Conservation (phyloP, 305 asterid genomes). For the Coffea humblotiana region DNA sequence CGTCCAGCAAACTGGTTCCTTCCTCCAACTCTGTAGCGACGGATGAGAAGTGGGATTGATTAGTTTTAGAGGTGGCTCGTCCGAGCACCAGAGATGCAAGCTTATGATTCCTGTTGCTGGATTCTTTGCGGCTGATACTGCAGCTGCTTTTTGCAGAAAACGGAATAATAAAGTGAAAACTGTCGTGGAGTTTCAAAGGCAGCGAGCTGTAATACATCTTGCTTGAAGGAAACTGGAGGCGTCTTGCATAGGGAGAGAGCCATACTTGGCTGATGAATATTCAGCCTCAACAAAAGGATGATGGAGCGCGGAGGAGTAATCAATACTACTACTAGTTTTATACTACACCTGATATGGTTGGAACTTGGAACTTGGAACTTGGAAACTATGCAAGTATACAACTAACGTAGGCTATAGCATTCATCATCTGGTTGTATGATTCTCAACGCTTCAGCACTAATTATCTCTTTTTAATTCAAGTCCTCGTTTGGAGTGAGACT, state of each 20-base stretch:
- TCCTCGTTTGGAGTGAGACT: not conserved
- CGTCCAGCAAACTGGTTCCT: slow-evolving; percentile 9
- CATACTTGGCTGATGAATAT: slow-evolving; percentile 11
- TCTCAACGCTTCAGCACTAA: not conserved
- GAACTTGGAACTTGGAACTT: no score
- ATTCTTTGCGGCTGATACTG: not conserved
- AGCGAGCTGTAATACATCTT: not conserved
- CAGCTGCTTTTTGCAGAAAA: not conserved
- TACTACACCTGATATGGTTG: no score
- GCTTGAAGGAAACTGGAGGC: slow-evolving; percentile 8
- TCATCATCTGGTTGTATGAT: not conserved
- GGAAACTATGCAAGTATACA: not conserved
- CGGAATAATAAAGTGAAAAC: not conserved
- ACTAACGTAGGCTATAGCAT: not conserved
- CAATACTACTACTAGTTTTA: no score
- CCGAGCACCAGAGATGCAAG: not conserved
- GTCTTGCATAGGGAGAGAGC: slow-evolving; percentile 24
- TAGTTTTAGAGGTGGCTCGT: slow-evolving; percentile 22
- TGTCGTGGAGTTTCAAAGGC: slow-evolving; percentile 8
- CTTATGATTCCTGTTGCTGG: not conserved
- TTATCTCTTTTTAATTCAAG: no score
- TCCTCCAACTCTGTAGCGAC: not conserved
- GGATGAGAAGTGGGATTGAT: slow-evolving; percentile 13
- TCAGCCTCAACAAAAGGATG: not conserved
- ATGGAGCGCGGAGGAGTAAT: no score